Base-by-base conservation (phyloP, 192 early-diverging fungal genomes). In the Jimgerdemannia lactiflua region DNA sequence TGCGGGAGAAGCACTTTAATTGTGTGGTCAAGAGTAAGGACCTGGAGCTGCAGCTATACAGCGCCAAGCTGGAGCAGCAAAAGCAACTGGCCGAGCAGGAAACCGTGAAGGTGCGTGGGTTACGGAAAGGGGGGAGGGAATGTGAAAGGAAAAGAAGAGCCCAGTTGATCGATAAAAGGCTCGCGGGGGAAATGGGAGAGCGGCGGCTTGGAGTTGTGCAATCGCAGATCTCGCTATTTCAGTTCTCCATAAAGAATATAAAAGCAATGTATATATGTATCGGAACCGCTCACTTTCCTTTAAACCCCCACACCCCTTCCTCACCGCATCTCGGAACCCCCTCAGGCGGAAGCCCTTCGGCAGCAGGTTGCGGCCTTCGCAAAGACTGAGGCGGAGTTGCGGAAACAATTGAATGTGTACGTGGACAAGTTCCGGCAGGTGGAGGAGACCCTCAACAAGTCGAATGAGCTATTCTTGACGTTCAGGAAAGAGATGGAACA, bases 401-500 rank as follows among this genome's bases (percentile, higher is more conserved):
- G 89, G 68, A 83, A 80, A 74, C 89, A 90, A 70, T 78, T 90
- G 43, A 78, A 78, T 39, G 77, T 88, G 0, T 91, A 91, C 74
- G 88, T 91, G 39, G 88, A 89, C 20, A 91, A 91, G 79, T 90
- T 91, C 68, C 83, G 84, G 72, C 77, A 87, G 74, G 89, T 90
- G 4, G 90, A 91, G 74, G 90, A 91, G 70, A 90, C 90, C 9
- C 75, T 91, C 49, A 88, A 88, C 75, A 89, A 89, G 70, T 86
- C 84, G 73, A 90, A 91, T 69, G 85, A 90, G 40, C 73, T 91
- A 44, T 91, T 91, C 79, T 77, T 84, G 19, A 86, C 84, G 43
- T 91, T 90, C 71, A 86, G 89, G 42, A 88, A 83, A 69, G 89
- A 91, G 76, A 90, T 91, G 86, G 90, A 91, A 71, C 75, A 78